Conservation (phyloP, 192 early-diverging fungal species). For the Jimgerdemannia flammicorona region DNA sequence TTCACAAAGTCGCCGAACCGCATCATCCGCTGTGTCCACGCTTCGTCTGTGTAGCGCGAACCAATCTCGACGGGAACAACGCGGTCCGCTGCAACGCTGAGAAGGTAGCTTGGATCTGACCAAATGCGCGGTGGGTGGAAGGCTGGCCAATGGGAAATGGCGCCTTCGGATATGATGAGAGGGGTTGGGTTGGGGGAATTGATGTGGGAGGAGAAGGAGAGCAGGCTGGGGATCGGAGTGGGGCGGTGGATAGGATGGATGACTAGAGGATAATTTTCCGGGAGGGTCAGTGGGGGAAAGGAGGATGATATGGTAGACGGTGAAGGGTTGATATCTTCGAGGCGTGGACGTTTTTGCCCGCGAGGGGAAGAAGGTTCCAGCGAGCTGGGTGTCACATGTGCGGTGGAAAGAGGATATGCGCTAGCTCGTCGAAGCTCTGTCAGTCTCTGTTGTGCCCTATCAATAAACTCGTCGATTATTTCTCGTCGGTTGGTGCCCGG, state of each 20-base stretch:
- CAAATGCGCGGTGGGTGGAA: slow-evolving; percentile 46
- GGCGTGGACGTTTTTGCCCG: background rate
- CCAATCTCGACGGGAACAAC: slow-evolving; percentile 85
- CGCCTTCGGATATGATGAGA: slow-evolving; percentile 44
- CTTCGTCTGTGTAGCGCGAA: slow-evolving; percentile 65
- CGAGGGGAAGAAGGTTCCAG: background rate
- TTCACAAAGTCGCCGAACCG: slow-evolving; percentile 68
- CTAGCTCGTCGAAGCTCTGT: background rate
- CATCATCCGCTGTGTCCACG: slow-evolving; percentile 75
- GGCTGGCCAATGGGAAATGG: slow-evolving; percentile 69
- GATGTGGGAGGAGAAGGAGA: background rate
- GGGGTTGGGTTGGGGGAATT: slow-evolving; percentile 17
- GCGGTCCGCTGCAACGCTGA: slow-evolving; percentile 57
- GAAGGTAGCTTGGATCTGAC: slow-evolving; percentile 58
- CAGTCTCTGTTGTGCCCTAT: slow-evolving; percentile 20
- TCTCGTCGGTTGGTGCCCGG: slow-evolving; percentile 23
- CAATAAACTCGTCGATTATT: slow-evolving; percentile 14
- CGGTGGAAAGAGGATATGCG: background rate
- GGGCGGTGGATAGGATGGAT: background rate
- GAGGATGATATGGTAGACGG: background rate
- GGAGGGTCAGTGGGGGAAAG: background rate
- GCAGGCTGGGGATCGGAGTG: background rate
- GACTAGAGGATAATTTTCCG: background rate
- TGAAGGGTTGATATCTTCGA: background rate
- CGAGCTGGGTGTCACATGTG: background rate